Percentiles rank a stretch among this genome's conserved stretches.
Conservation (phyloP, 2,329 filamentous ascomycete species). For the Colletotrichum nymphaeae region DNA sequence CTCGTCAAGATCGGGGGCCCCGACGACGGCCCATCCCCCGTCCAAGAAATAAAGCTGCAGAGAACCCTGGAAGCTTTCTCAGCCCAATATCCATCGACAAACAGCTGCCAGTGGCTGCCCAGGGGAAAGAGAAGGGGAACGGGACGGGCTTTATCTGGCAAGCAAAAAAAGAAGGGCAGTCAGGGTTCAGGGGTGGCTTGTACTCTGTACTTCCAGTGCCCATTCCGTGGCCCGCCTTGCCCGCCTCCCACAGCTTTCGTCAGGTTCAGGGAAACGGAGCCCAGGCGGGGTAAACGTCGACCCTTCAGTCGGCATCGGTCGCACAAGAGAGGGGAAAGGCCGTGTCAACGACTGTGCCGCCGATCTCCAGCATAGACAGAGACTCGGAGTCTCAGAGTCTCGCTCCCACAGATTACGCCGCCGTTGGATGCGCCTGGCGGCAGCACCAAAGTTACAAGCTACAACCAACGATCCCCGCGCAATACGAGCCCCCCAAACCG, state of each 20-base stretch:
- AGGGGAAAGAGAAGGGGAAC: constrained; percentile 3
- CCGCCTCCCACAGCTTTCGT: neutral
- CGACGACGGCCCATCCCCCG: constrained; percentile 14
- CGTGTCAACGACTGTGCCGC: constrained; percentile 11
- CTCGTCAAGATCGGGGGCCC: constrained; percentile 17
- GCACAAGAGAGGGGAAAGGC: constrained; percentile 30
- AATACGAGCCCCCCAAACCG: neutral
- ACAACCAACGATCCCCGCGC: neutral
- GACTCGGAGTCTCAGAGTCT: neutral
- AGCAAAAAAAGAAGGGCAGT: neutral
- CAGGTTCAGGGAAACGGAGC: neutral
- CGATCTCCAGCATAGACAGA: neutral
- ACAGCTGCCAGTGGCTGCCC: constrained; percentile 1
- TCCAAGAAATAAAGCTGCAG: neutral
- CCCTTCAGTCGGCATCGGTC: constrained; percentile 10
- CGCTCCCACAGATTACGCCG: neutral
- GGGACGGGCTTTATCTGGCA: constrained; percentile 18
- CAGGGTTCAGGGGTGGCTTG: constrained; percentile 9
- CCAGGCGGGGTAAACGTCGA: constrained; percentile 24
- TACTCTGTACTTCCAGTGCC: neutral
- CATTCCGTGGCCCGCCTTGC: neutral
- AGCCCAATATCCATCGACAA: constrained; percentile 19
- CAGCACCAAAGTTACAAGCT: neutral
- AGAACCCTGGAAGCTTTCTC: constrained; percentile 8
- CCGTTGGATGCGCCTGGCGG: neutral